phyloP scores from a whole-genome alignment of 345 rosid genomes.

The Eucalyptus curtisii region DNA sequence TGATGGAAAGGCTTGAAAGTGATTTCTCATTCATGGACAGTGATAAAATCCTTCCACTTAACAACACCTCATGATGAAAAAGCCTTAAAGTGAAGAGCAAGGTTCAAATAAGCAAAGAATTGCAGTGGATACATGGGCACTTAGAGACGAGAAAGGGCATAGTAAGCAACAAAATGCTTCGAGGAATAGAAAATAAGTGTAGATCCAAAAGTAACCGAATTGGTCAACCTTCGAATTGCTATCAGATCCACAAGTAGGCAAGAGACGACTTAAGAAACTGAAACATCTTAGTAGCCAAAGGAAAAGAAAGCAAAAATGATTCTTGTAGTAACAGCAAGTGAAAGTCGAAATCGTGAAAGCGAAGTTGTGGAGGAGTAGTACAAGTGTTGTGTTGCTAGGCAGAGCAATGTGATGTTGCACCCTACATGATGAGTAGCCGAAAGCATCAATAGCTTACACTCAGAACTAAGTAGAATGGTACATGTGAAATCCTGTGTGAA shows the following conservation, averaged over 20 bases:
- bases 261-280: background rate
- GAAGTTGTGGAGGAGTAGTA: background rate
- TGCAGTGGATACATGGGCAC: background rate
- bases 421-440: background rate
- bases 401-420: background rate
- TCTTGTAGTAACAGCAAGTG: rapidly evolving
- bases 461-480: rapidly evolving
- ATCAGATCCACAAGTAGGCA: background rate
- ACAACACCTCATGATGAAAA: background rate
- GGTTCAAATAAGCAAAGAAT: background rate
- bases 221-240: background rate
- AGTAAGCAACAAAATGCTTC: background rate
- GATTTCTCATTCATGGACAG: background rate
- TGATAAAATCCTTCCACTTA: background rate
- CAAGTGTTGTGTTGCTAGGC: background rate
- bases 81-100: background rate
- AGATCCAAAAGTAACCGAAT: background rate
- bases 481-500: background rate
- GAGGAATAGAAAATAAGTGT: background rate
- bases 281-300: background rate
- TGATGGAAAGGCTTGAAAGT: background rate
- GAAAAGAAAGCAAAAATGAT: background rate
- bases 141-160: background rate
- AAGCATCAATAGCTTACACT: background rate
- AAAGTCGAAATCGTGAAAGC: background rate